Base-by-base conservation (phyloP, 345 rosid species). In the Citrus inodora region DNA sequence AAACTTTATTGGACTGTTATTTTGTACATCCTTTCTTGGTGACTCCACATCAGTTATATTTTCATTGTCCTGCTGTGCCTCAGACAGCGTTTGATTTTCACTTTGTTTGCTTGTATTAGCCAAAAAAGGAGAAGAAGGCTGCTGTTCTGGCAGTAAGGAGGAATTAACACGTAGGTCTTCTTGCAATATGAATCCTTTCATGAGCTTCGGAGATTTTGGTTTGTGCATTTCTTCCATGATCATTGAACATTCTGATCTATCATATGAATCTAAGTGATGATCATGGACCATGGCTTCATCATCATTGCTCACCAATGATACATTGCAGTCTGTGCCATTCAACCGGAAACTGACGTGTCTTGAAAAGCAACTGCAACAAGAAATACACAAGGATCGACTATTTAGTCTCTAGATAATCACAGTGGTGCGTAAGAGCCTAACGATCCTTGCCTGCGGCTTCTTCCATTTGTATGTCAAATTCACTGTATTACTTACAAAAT, bases 321-420 rank as follows among this genome's bases (percentile, higher is more conserved):
- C 48, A 21, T 76, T 48, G 51, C 84, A 84, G 67, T 67, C 78
- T 21, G 83, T 79, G 16, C 87, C 86, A 30, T 78, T 80, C 42
- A 87, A 40, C 58, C 25, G 75, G 64, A 87, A 84, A 37, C 72
- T 80, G 48, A 87, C 33, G 63, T 84, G 71, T 67, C 73, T 80
- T 1, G 83, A 74, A 66, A 87, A 84, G 59, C 78, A 82, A 38
- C 87, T 84, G 84, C 75, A 33, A 58, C 8, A 51, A 79, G 1
- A 59, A 56, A 42, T n/a, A 63, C 55, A 55, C 5, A 35, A 9
- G 53, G 53, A 42, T 51, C 35, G 9, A 64, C 7, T 11, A 19
- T 27, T 27, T 61, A 46, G 17, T 13, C 13, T 13, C 51, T 42
- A 46, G 51, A 13, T 46, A 11, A 3, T 46, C 51, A 11, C 17